A percentile compares a stretch with the other conserved stretches of the same genome.
phyloP scores from a whole-genome alignment of 768 basidiomycete genomes.

The Amanita polypyramis region DNA sequence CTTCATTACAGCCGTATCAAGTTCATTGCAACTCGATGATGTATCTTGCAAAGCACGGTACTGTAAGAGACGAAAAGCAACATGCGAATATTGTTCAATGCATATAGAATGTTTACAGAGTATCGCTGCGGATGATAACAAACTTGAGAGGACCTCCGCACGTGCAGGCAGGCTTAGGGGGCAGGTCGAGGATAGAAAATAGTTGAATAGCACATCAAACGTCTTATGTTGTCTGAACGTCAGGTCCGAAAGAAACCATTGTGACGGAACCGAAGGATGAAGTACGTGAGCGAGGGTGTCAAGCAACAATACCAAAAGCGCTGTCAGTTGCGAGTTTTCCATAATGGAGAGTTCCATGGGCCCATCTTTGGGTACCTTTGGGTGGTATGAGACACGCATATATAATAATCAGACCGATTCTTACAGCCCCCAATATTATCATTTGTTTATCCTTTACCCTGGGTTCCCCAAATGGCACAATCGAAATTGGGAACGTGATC shows the following conservation, averaged over 20 bases:
- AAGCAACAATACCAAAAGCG: constrained; percentile 36
- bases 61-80: constrained; percentile 2
- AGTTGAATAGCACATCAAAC: constrained; percentile 21
- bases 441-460: constrained; percentile 13
- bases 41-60: background rate
- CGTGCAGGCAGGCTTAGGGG: background rate
- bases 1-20: constrained; percentile 1
- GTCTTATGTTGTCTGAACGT: constrained; percentile 27
- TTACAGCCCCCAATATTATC: background rate
- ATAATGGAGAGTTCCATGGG: constrained; percentile 27
- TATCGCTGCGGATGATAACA: background rate
- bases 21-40: background rate
- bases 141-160: background rate
- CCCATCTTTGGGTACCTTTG: constrained; percentile 23
- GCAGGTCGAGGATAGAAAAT: constrained; percentile 29
- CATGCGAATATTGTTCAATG: background rate
- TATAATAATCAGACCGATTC: background rate
- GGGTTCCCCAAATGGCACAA: constrained; percentile 30
- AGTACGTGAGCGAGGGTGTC: constrained; percentile 33
- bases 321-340: constrained; percentile 28
- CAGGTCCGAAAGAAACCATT: constrained; percentile 42
- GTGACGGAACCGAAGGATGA: constrained; percentile 29
- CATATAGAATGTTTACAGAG: background rate
- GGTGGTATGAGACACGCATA: constrained; percentile 8
- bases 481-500: constrained; percentile 23